Evolutionary conservation across 75 land plant genomes (phyloP).

Genomic region (Picea glauca): DNA sequence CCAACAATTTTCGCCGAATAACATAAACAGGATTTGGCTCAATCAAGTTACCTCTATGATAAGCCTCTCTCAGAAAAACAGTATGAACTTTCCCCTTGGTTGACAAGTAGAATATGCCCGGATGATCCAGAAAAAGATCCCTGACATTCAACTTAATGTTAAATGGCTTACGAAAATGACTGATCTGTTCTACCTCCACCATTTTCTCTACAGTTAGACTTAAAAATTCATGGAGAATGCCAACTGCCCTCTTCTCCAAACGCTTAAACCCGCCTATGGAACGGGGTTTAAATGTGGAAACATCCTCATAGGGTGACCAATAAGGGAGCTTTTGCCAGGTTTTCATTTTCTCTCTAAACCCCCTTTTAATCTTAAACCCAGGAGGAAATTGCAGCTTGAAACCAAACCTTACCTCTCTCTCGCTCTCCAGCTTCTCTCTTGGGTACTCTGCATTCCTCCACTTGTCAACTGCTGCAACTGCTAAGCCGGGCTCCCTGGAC

Average conservation of each 20-base stretch:
- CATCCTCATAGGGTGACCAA: conserved; percentile 58
- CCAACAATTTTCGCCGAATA: conserved; percentile 57
- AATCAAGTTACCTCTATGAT: conserved; percentile 43
- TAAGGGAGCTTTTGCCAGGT: conserved; percentile 77
- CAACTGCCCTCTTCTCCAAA: conserved; percentile 64
- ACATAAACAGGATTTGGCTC: conserved; percentile 46
- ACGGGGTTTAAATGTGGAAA: conserved; percentile 16
- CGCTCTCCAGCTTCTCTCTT: conserved; percentile 55
- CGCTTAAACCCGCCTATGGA: conserved; percentile 34
- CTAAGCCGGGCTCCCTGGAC: conserved; percentile 32
- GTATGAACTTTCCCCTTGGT: conserved; percentile 54
- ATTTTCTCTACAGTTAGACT: conserved; percentile 69
- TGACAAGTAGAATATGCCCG: conserved; percentile 81
- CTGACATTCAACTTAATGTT: conserved; percentile 49
- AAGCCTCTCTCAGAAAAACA: conserved; percentile 70
- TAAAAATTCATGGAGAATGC: conserved; percentile 69
- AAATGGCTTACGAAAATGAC: conserved; percentile 54
- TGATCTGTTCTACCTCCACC: conserved; percentile 49
- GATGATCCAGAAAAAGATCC: conserved; percentile 67
- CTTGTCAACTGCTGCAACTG: conserved; percentile 44
- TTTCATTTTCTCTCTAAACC: conserved; percentile 47
- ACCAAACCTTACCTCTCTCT: conserved; percentile 53
- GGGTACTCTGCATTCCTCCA: conserved; percentile 57
- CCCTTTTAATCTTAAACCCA: conserved; percentile 58
- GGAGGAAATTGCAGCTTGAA: conserved; percentile 60